phyloP scores from a whole-genome alignment of 257 asterid genomes.

The Henckelia pumila region DNA sequence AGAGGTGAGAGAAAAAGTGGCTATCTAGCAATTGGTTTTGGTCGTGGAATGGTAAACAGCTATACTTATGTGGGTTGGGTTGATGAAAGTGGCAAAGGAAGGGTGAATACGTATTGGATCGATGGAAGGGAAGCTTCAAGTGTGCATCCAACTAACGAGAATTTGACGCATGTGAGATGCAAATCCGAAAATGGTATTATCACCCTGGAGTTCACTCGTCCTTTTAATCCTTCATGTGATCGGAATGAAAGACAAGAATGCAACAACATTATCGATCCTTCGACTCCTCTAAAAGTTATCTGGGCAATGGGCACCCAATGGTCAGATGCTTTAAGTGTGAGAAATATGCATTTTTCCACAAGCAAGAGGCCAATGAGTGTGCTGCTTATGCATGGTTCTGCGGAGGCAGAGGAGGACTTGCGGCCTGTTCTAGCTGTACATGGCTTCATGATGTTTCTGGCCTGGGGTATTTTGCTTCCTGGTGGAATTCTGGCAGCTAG shows the following conservation, averaged over 20 bases:
- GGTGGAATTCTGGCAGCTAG: slow-evolving; percentile 88
- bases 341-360: slow-evolving; percentile 88
- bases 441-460: slow-evolving; percentile 98
- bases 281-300: slow-evolving; percentile 79
- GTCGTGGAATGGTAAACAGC: slow-evolving; percentile 86
- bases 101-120: slow-evolving; percentile 86
- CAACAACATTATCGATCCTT: slow-evolving; percentile 78
- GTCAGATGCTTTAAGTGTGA: slow-evolving; percentile 71
- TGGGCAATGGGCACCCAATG: slow-evolving; percentile 99
- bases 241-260: slow-evolving; percentile 61
- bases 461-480: slow-evolving; percentile 94
- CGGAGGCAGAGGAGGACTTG: slow-evolving; percentile 93
- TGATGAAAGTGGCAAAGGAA: slow-evolving; percentile 74
- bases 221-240: slow-evolving; percentile 66
- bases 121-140: slow-evolving; percentile 70
- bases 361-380: slow-evolving; percentile 91
- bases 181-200: slow-evolving; percentile 93
- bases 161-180: slow-evolving; percentile 85
- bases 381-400: slow-evolving; percentile 79
- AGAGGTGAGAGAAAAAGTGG: slow-evolving; percentile 97
- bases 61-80: slow-evolving; percentile 93
- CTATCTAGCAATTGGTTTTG: slow-evolving; percentile 88
- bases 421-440: slow-evolving; percentile 95
- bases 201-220: slow-evolving; percentile 91
- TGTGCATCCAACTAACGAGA: slow-evolving; percentile 78